Evolutionary conservation across 495 filamentous ascomycete genomes (phyloP), one percentile per base, ranked within the genome.

Genomic region (Sphaerosporella brunnea): DNA sequence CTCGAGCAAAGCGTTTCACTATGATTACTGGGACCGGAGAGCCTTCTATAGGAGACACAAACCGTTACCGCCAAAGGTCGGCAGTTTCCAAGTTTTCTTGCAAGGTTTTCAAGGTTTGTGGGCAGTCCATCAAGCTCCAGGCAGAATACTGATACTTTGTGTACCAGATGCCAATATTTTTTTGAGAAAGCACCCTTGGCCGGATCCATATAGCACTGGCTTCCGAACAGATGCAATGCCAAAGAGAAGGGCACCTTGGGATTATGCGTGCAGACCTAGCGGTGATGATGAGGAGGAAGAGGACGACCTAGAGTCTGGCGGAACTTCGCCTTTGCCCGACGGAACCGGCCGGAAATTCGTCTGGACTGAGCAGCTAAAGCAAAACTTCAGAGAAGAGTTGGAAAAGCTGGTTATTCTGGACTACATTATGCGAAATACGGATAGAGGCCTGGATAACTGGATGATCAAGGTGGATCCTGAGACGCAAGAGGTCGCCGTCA

Each of bases 371-470:
- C 63, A 71, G 13, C 60, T 96, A 18, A 90, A 95, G 58, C 84
- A 93, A 63, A 77, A 81, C 0, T 96, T 99, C 64, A 69, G 90
- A 7, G 92, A 95, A 58, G 81, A 95, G 64, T 69, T 99, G 28
- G 90, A 99, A 64, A 99, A 96, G 64, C 69, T 99, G 9, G 90
- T 99, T 10, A 92, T 99, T 55, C 61, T 99, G 56, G 90, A 99
- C 64, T 99, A 99, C 55, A 93, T 99, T 42, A 99, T 99, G 90
- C 77, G 90, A 19, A 99, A 99, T 59, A 99, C 90, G 2, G 90
- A 99, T 62, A 73, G 90, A 64, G 90, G 90, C 9, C 67, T 95
- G 50, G 90, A 99, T 63, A 99, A 99, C 51, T 99, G 90, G 90
- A 99, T 99, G 90, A 84, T 99, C 54, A 88, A 81, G 58, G 82